Evolutionary conservation across 345 rosid species (phyloP).

Genomic region (Dipteronia sinensis): DNA sequence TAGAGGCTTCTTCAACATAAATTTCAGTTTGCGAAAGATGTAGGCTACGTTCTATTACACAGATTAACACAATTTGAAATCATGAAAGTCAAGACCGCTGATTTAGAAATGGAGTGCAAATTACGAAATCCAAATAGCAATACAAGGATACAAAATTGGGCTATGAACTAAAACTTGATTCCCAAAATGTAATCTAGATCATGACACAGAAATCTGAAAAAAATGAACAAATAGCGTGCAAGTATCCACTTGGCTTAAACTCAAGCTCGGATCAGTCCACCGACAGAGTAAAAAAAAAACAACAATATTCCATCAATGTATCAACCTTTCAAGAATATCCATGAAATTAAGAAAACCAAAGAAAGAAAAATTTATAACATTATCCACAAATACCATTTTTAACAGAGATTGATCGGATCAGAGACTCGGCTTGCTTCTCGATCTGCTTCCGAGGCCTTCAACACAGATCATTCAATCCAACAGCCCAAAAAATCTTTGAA

Average conservation of each 20-base stretch:
- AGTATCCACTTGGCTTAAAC: slow-evolving; percentile 17
- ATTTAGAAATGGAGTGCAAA: neutral
- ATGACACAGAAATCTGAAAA: neutral
- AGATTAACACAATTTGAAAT: neutral
- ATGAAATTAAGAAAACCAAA: neutral
- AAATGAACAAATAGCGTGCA: neutral
- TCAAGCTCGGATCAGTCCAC: slow-evolving; percentile 44
- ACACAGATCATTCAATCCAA: slow-evolving; percentile 36
- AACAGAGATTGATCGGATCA: slow-evolving; percentile 38
- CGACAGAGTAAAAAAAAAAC: slow-evolving; percentile 7
- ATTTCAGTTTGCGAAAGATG: neutral
- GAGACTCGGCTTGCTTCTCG: slow-evolving; percentile 42
- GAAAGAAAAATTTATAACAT: slow-evolving; percentile 4
- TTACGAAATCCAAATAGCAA: neutral
- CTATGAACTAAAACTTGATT: neutral
- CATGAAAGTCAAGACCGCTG: neutral
- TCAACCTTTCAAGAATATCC: neutral
- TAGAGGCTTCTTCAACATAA: neutral
- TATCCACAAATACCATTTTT: slow-evolving; percentile 39
- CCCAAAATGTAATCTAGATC: slow-evolving; percentile 22
- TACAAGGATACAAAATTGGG: neutral
- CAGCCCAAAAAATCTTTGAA: slow-evolving; percentile 4
- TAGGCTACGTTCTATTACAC: neutral
- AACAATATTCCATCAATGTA: slow-evolving; percentile 7
- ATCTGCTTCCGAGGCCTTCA: slow-evolving; percentile 42